These are phyloP conservation scores for Tolypocladium cylindrosporum DNA, from an alignment of 2,329 filamentous ascomycete species.

Conservation along the genomic window DNA sequence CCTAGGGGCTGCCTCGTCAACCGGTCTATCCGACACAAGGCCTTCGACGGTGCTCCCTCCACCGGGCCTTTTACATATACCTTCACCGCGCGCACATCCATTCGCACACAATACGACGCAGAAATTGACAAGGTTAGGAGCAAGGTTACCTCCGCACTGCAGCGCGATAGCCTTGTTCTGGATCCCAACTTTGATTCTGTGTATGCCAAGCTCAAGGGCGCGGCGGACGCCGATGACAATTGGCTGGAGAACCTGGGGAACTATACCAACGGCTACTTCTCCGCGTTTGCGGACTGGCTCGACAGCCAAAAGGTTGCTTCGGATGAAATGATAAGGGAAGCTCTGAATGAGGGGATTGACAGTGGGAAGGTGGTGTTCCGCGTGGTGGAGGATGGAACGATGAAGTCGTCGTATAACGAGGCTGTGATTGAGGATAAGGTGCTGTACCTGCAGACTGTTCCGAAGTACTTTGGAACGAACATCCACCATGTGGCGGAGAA, in stretches of 20 bases:
- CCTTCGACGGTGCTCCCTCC: slow-evolving; percentile 34
- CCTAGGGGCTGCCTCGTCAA: too few relatives aligned
- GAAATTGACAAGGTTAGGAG: slow-evolving; percentile 25
- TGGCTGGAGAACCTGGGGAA: slow-evolving; percentile 35
- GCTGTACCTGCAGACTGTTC: slow-evolving; percentile 34
- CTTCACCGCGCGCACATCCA: slow-evolving; percentile 31
- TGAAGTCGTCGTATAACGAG: slow-evolving; percentile 33
- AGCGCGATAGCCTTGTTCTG: slow-evolving; percentile 30
- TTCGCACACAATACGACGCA: slow-evolving; percentile 31
- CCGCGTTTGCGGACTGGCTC: slow-evolving; percentile 30
- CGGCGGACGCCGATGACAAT: slow-evolving; percentile 13
- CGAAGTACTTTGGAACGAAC: slow-evolving; percentile 19
- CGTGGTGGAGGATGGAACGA: slow-evolving; percentile 33
- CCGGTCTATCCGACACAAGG: too few relatives aligned
- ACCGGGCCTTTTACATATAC: slow-evolving; percentile 21
- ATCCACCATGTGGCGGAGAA: slow-evolving; percentile 17
- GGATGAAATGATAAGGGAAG: slow-evolving; percentile 40
- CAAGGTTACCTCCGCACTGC: slow-evolving; percentile 27
- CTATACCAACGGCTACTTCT: slow-evolving; percentile 31
- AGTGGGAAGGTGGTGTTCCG: slow-evolving; percentile 33
- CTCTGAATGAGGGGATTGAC: slow-evolving; percentile 33
- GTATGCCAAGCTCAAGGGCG: slow-evolving; percentile 27
- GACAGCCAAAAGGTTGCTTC: slow-evolving; percentile 32
- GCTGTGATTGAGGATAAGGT: slow-evolving; percentile 36
- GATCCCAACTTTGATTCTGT: slow-evolving; percentile 35